Base-by-base conservation (phyloP, 2,329 filamentous ascomycete genomes). In the Colletotrichum cordylinicola region DNA sequence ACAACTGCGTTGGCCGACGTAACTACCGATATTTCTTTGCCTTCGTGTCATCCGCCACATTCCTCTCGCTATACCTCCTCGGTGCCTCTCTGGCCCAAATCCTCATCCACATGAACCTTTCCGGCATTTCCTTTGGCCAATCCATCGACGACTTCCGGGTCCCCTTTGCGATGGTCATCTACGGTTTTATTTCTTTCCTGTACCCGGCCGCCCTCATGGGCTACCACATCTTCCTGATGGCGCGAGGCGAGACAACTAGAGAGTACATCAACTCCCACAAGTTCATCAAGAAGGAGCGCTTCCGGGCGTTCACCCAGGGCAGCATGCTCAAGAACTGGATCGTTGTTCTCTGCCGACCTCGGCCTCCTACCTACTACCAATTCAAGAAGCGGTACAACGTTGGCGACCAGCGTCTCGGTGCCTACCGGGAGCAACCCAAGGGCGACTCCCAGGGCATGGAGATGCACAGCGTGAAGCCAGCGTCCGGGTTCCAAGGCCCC, bases 1-100 rank as follows among this genome's bases (percentile, higher is more conserved):
- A 99, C 86, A 99, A 99, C 84, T 99, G 97, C 79, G 94, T 99
- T 66, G 97, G 97, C 58, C 94, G 96, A 79, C 95, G 97, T 80
- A 99, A 99, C 86, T 99, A 99, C 86, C 95, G 97, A 78, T 98
- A 96, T 85, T 99, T 99, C 85, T 98, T 98, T 83, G 91, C 94
- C 13, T 99, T 98, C 84, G 93, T 99, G 78, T 92, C 92, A 70
- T 92, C 93, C 16, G 92, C 92, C n/a, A 95, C 95, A 0, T 79
- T 98, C 39, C 89, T 98, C 21, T 91, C 93, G 0, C 82, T 96
- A 18, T 96, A 94, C 80, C 89, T 98, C 61, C 87, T 97, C 35
- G 95, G 89, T 24, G 93, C 94, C 29, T 95, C 92, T 76, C 87
- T 98, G n/a, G 91, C 93, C 4, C 97, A 98, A 82, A 88, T 98